Evolutionary conservation across 192 early-diverging fungal species (phyloP), one percentile per base, ranked within the genome.

Genomic region (Rhizophagus prolifer): DNA sequence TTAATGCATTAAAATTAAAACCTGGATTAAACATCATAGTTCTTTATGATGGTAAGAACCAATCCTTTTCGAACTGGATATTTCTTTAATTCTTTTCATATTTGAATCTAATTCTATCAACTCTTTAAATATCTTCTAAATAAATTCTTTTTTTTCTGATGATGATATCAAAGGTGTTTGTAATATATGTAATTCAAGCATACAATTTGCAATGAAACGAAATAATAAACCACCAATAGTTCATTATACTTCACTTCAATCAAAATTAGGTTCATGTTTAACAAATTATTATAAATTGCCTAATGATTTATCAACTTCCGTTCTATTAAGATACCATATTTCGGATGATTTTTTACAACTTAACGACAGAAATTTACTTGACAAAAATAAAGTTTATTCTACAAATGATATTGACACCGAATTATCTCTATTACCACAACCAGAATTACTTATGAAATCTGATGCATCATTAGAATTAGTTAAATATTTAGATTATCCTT

Each of bases 401-500:
- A 14, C 16, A 19, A 4, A 54, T 21, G 50, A 54, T 21, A 21
- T 12, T 44, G 10, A 62, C 9, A 10, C 12, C 4, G 60, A 62
- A 25, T 28, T 28, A 62, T 28, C 31, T 30, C 25, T 21, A 16
- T 34, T 65, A 26, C 63, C 63, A 19, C 25, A 30, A 34, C 63
- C 63, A 4, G 31, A 65, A 65, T 30, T 65, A 65, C 8, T 65
- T 34, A 30, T 65, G 63, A 65, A 65, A 26, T 65, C 63, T 14
- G 63, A 65, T 34, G 25, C 63, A 34, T 65, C 63, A 65, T 14
- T 65, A 19, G 63, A 65, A 65, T 30, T 65, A 21, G 63, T 34
- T 30, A n/a, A 9, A 65, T 65, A 65, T 34, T 26, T 65, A 34
- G 63, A 65, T 65, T 16, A 26, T 16, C 63, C 63, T 34, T 65